These are phyloP conservation scores for Solanum sejunctum DNA, from an alignment of 257 asterid species.

Conservation along the genomic window DNA sequence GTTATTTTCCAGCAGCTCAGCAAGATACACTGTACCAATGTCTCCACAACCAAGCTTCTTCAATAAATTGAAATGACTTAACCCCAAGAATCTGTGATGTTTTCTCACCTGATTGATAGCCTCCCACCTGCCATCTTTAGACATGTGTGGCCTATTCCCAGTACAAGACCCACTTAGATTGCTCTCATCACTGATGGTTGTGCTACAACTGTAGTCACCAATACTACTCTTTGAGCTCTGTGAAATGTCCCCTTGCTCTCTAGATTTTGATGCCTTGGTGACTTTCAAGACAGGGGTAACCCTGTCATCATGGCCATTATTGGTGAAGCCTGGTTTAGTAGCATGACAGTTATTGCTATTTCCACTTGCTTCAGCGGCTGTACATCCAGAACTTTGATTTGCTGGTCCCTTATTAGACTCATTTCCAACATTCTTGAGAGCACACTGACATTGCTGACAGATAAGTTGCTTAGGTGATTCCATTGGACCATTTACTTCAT, in stretches of 20 bases:
- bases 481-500: conserved; percentile 10
- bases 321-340: conserved; percentile 6
- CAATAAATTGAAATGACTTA: conserved; percentile 59
- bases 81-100: conserved; percentile 53
- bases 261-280: conserved; percentile 18
- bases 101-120: conserved; percentile 45
- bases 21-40: conserved; percentile 83
- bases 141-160: conserved; percentile 81
- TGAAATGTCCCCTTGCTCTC: conserved; percentile 55
- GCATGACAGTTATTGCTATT: conserved; percentile 9
- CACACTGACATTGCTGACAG: conserved; percentile 82
- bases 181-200: conserved; percentile 75
- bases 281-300: conserved; percentile 18
- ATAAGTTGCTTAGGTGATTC: conserved; percentile 23
- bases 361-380: conserved; percentile 4
- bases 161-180: conserved; percentile 54
- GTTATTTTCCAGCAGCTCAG: conserved; percentile 52
- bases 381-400: conserved; percentile 4
- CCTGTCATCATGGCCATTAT: conserved; percentile 15
- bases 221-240: conserved; percentile 85
- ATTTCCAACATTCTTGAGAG: conserved; percentile 28
- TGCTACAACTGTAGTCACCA: conserved; percentile 77
- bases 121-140: conserved; percentile 70
- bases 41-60: conserved; percentile 87
- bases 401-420: conserved; percentile 20